These are phyloP conservation scores for Serendipita sp. DNA, from an alignment of 768 basidiomycete species.

Conservation along the genomic window DNA sequence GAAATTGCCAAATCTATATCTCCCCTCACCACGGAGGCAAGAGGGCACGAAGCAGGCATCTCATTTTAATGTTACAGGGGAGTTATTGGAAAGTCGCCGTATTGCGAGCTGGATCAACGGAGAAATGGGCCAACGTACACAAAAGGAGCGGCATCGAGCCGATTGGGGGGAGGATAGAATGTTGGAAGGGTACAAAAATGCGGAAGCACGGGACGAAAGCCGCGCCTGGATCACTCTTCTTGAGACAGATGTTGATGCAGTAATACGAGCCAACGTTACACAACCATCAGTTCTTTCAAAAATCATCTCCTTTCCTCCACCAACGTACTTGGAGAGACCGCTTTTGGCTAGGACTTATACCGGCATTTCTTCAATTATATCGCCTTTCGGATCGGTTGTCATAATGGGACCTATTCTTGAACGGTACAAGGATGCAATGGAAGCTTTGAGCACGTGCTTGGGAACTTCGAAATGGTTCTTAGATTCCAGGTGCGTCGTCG, in stretches of 20 bases:
- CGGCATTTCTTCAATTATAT: constrained; percentile 49
- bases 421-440: constrained; percentile 55
- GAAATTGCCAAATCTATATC: constrained; percentile 54
- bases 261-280: constrained; percentile 33
- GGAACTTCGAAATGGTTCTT: constrained; percentile 72
- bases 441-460: constrained; percentile 57
- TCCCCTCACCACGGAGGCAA: constrained; percentile 24
- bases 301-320: constrained; percentile 26
- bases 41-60: constrained; percentile 16
- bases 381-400: constrained; percentile 43
- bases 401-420: constrained; percentile 29
- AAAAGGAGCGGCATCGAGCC: background rate
- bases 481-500: constrained; percentile 40
- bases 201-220: constrained; percentile 50
- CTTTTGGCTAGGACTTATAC: constrained; percentile 30
- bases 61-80: constrained; percentile 23
- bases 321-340: constrained; percentile 12
- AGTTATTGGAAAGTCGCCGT: constrained; percentile 45
- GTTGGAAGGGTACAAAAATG: constrained; percentile 54
- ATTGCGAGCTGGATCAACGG: constrained; percentile 66
- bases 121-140: constrained; percentile 18
- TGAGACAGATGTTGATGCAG: constrained; percentile 62
- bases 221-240: constrained; percentile 70
- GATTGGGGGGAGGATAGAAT: constrained; percentile 19
- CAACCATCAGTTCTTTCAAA: constrained; percentile 27